These are phyloP conservation scores for Tilletia horrida DNA, from an alignment of 1,284 basidiomycete species.

Conservation along the genomic window DNA sequence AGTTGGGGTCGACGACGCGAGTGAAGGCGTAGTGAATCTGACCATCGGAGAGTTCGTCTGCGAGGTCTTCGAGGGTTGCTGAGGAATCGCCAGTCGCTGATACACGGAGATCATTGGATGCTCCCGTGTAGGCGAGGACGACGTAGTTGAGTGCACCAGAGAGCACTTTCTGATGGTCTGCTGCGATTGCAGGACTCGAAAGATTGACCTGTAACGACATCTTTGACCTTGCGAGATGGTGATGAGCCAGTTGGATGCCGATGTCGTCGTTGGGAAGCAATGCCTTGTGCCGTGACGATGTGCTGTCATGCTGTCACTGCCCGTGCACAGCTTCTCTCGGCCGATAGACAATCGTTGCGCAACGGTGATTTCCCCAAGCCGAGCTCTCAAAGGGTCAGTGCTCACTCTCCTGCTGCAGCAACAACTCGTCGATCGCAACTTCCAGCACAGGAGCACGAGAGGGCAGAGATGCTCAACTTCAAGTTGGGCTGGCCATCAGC, in stretches of 20 bases:
- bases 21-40: constrained; percentile 92
- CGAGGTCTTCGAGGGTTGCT: constrained; percentile 73
- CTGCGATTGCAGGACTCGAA: constrained; percentile 66
- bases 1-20: constrained; percentile 83
- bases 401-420: too few species aligned
- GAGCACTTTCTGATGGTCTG: constrained; percentile 52
- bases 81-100: constrained; percentile 64
- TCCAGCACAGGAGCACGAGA: too few species aligned
- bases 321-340: constrained; percentile 6
- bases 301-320: neutral
- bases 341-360: neutral
- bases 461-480: constrained; percentile 8
- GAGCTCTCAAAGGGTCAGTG: too few species aligned
- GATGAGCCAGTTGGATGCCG: neutral
- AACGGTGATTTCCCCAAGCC: neutral
- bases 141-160: constrained; percentile 72
- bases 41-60: constrained; percentile 92
- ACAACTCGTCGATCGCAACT: too few species aligned
- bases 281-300: neutral
- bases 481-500: constrained; percentile 1
- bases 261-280: neutral
- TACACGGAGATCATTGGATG: constrained; percentile 81
- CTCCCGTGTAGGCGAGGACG: constrained; percentile 74
- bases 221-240: neutral
- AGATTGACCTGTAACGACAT: constrained; percentile 61